Evolutionary conservation across 495 filamentous ascomycete genomes (phyloP).

Genomic region (Podospora fimiseda): DNA sequence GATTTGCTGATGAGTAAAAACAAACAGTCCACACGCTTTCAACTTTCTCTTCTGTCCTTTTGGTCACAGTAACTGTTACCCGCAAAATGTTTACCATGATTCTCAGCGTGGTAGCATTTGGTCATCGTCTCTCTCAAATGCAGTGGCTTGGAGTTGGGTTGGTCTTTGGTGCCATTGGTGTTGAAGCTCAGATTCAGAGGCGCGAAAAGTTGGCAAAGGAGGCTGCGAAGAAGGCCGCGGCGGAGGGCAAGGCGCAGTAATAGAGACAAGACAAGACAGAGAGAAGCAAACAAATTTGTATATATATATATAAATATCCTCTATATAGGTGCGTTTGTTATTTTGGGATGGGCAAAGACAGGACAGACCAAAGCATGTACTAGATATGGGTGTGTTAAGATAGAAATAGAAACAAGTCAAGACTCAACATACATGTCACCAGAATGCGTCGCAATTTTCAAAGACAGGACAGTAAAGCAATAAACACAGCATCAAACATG

Average conservation of each 20-base stretch:
- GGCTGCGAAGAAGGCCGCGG: conserved; percentile 50
- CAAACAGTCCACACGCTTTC: conserved; percentile 76
- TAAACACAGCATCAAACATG: no score
- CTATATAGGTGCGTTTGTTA: no score
- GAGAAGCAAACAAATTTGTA: not conserved
- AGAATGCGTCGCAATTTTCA: no score
- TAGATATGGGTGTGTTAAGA: no score
- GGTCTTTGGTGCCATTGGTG: conserved; percentile 92
- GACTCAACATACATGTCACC: no score
- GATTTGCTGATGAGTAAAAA: not conserved
- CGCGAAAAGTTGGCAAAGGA: conserved; percentile 82
- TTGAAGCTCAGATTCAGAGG: conserved; percentile 75
- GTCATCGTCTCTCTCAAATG: conserved; percentile 73
- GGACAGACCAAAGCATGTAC: no score
- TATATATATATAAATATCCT: no score
- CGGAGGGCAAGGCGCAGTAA: conserved; percentile 28
- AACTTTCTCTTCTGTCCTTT: conserved; percentile 80
- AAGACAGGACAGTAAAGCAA: no score
- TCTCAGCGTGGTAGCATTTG: conserved; percentile 88
- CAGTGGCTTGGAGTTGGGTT: conserved; percentile 86
- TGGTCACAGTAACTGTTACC: conserved; percentile 95
- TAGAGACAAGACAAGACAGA: not conserved
- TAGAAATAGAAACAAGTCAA: no score
- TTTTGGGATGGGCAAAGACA: no score
- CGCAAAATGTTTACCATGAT: conserved; percentile 99